Evolutionary conservation across 148 eudicot species (phyloP).

Genomic region (Camellia granthamiana): DNA sequence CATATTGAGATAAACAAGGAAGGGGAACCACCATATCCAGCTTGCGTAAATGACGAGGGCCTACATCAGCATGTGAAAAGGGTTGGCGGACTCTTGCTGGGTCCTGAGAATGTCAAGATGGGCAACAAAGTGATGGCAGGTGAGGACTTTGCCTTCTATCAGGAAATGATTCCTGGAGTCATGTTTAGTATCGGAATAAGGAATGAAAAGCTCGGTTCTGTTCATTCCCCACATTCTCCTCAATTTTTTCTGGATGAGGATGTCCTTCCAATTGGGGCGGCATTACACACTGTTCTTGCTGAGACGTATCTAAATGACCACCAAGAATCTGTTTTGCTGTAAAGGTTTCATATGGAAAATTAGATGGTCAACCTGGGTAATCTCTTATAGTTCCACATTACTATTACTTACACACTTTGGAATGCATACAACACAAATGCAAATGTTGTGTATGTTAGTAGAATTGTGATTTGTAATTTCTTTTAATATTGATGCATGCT

Average conservation of each 20-base stretch:
- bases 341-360: neutral
- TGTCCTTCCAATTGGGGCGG: constrained; percentile 72
- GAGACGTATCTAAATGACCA: constrained; percentile 51
- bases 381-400: neutral
- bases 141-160: constrained; percentile 87
- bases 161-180: constrained; percentile 62
- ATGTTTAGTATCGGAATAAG: constrained; percentile 62
- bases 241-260: constrained; percentile 74
- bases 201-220: constrained; percentile 56
- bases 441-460: neutral
- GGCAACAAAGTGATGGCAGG: constrained; percentile 60
- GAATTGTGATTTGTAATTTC: neutral
- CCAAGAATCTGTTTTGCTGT: constrained; percentile 8
- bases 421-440: neutral
- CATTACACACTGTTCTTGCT: constrained; percentile 55
- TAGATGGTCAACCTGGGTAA: neutral
- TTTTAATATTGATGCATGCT: neutral
- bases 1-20: constrained; percentile 37
- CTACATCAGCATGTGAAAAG: constrained; percentile 49
- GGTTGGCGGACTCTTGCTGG: constrained; percentile 48
- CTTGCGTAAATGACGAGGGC: constrained; percentile 49
- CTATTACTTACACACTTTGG: neutral
- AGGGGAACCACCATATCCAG: constrained; percentile 57
- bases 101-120: constrained; percentile 44
- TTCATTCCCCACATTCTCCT: constrained; percentile 68